Base-by-base conservation (phyloP, 176 grass and related monocot genomes). In the Tillandsia fasciculata region DNA sequence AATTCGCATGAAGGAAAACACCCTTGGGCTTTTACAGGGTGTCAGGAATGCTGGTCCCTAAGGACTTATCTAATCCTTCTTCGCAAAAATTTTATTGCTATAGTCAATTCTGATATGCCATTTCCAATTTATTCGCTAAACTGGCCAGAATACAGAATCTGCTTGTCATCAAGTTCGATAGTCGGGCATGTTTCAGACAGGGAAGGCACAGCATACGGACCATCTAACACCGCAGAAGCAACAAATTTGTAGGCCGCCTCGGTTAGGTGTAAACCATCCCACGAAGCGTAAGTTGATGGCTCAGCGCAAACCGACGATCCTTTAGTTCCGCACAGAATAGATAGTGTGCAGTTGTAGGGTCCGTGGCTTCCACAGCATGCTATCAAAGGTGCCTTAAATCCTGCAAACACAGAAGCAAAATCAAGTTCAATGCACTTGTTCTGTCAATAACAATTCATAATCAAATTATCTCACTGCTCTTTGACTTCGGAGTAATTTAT, bases 251-350 rank as follows among this genome's bases (percentile, higher is more conserved):
- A 87, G 49, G 26, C 50, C 0, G 84, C 80, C 69, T 87, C 87
- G 0, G 88, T 91, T 54, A 84, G 51, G 59, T 91, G 84, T 28
- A 80, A 4, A 0, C 80, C 84, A 20, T 91, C 88, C 80, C 84
- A 91, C 0, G 73, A 81, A 23, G 87, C 26, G 49, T 73, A 65
- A 53, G 0, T 72, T 0, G 77, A 76, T 18, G 88, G 88, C 49
- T 87, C 80, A 0, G 64, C 13, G 71, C 88, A 91, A 67, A 10
- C 51, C 22, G 72, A 72, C 6, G 63, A 50, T 14, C 66, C 77
- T 0, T 67, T 42, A 23, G 76, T 75, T 1, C 76, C 12, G 77
- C 87, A 86, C 0, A 61, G 17, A 2, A 82, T 0, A 1, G 63
- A 53, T 42, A 3, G 33, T 42, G 33, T 7, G 67, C 74, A 52